phyloP scores from a whole-genome alignment of 1,284 basidiomycete genomes.

The Singerocomus rubriflavus region DNA sequence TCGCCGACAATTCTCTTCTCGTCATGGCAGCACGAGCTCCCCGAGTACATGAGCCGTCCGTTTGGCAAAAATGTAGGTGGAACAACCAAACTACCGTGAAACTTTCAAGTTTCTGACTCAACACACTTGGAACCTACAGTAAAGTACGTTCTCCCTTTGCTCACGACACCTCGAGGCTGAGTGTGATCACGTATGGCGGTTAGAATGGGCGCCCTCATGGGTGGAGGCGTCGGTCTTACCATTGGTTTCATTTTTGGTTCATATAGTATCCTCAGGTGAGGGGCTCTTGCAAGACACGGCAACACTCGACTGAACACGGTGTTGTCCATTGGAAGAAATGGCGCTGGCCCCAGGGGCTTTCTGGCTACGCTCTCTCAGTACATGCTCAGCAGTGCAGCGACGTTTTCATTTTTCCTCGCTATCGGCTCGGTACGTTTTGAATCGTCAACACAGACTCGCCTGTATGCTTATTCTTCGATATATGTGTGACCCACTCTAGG shows the following conservation, averaged over 20 bases:
- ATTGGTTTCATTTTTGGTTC: constrained; percentile 96
- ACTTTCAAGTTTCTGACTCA: constrained; percentile 18
- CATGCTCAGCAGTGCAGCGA: constrained; percentile 89
- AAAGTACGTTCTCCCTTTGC: constrained; percentile 40
- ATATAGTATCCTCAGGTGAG: constrained; percentile 82
- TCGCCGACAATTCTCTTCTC: constrained; percentile 2
- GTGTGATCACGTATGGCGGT: constrained; percentile 8
- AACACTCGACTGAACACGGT: constrained; percentile 7
- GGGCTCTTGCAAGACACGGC: neutral
- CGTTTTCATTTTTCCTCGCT: constrained; percentile 82
- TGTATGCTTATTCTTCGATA: constrained; percentile 5
- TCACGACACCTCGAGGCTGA: constrained; percentile 10
- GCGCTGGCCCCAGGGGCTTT: constrained; percentile 83
- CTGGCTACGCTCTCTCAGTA: constrained; percentile 90
- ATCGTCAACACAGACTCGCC: neutral
- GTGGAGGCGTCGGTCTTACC: constrained; percentile 86
- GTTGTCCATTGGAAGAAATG: constrained; percentile 51
- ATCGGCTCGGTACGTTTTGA: constrained; percentile 67
- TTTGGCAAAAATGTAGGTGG: constrained; percentile 72
- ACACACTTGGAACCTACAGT: constrained; percentile 33
- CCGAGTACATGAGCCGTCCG: constrained; percentile 53
- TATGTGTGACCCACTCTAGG: constrained; percentile 40
- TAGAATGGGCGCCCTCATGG: constrained; percentile 93
- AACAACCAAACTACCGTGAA: neutral
- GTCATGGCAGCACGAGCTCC: constrained; percentile 34